A percentile compares a stretch with the other conserved stretches of the same genome.
Conservation (phyloP, 495 filamentous ascomycete genomes). For the Bombardia bombarda region DNA sequence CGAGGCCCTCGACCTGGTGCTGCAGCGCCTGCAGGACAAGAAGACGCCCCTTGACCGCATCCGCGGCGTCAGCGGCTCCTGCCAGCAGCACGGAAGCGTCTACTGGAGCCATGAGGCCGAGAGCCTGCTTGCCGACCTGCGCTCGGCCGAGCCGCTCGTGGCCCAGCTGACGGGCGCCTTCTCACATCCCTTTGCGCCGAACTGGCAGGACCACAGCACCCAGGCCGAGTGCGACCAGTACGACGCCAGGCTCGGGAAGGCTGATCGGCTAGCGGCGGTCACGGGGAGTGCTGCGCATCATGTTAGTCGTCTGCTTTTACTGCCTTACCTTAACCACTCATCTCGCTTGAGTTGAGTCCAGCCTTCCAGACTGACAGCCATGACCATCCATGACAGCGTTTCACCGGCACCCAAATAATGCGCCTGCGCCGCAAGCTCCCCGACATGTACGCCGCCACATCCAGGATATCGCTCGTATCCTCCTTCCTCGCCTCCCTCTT, state of each 20-base stretch:
- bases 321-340: not conserved
- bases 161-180: constrained; percentile 67
- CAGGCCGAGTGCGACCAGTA: constrained; percentile 86
- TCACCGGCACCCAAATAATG: constrained; percentile 96
- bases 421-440: constrained; percentile 75
- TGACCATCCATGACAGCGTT: constrained; percentile 51
- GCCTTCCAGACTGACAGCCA: not conserved
- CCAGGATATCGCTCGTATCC: constrained; percentile 85
- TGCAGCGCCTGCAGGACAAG: constrained; percentile 61
- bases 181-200: constrained; percentile 80
- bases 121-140: constrained; percentile 49
- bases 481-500: constrained; percentile 92
- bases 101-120: constrained; percentile 79
- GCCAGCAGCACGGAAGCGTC: constrained; percentile 95
- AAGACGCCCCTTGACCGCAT: constrained; percentile 72
- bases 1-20: constrained; percentile 79
- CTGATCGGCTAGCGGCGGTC: constrained; percentile 59
- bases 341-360: no score
- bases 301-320: constrained; percentile 42
- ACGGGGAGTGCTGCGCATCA: constrained; percentile 94
- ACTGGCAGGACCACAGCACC: constrained; percentile 96
- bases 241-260: constrained; percentile 58
- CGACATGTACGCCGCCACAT: constrained; percentile 68
- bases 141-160: constrained; percentile 51
- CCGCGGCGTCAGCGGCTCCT: constrained; percentile 79